Base-by-base conservation (phyloP, 2,329 filamentous ascomycete species). In the Fusarium palustre region DNA sequence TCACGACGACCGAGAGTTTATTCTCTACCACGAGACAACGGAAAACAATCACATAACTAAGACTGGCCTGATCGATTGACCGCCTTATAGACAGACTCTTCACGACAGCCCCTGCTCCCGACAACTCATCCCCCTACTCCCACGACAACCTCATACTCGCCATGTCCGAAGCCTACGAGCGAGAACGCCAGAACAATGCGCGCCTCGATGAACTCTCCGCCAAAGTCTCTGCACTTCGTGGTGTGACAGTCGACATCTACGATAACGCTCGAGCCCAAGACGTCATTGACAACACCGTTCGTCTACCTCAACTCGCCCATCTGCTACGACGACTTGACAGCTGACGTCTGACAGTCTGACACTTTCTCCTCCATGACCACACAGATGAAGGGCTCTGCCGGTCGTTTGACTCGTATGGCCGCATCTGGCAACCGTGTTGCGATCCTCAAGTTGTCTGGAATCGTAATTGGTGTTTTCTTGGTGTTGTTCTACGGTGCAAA, bases 221-320 rank as follows among this genome's bases (percentile, higher is more conserved):
- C 71, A 99, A 99, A 83, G 94, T 98, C 57, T 92, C 92, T 20
- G 93, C 94, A 54, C 88, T 99, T 68, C 93, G 95, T 76, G 92
- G 92, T 80, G 93, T 99, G 52, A 99, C 96, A 42, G 89, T 98
- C 70, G 94, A 99, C 83, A 99, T 99, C 76, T 97, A 98, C 86
- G 94, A 98, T 82, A 94, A 96, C 79, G 96, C 96, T 50, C 89
- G 93, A 61, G 89, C 92, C 74, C 95, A 98, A 75, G 89, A 92
- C 71, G 88, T 97, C 68, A 92, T 99, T 72, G 93, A 99, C 81
- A 90, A 89, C 76, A 95, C 92, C 39, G 93, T 97, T 86, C 61
- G 88, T 70, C 38, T 33, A 38, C 39, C 34, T 28, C 58, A 25
- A 11, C 22, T 43, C 15, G n/a, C 45, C 25, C 20, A 38, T 31